Percentiles rank a stretch among this genome's conserved stretches.
These are phyloP conservation scores for Aspergillus pseudoviridinutans DNA, from an alignment of 2,329 filamentous ascomycete species.

Conservation along the genomic window DNA sequence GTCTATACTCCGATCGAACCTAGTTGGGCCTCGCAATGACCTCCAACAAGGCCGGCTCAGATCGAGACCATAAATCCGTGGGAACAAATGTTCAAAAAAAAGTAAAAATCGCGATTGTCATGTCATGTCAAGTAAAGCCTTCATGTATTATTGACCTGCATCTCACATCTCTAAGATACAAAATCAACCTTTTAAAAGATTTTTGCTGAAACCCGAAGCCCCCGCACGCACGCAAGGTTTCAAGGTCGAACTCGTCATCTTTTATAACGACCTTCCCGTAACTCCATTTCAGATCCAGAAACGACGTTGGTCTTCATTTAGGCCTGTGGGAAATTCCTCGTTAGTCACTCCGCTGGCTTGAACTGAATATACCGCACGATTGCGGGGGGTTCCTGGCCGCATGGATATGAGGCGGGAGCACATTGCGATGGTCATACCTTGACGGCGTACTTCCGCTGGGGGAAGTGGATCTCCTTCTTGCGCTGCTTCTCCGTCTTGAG, in stretches of 20 bases:
- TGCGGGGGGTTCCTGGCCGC: neutral
- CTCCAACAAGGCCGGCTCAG: too few relatives aligned
- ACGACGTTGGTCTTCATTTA: slow-evolving; percentile 23
- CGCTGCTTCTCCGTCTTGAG: slow-evolving; percentile 87
- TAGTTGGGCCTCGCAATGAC: too few relatives aligned
- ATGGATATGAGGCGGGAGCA: neutral
- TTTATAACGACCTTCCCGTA: slow-evolving; percentile 32
- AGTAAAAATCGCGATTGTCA: slow-evolving; percentile 1
- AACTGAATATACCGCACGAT: neutral
- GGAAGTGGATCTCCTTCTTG: slow-evolving; percentile 96
- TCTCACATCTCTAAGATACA: slow-evolving; percentile 38
- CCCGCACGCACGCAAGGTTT: slow-evolving; percentile 20
- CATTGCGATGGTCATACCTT: slow-evolving; percentile 63
- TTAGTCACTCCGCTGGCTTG: neutral
- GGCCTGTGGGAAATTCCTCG: slow-evolving; percentile 21
- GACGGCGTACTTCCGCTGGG: slow-evolving; percentile 97
- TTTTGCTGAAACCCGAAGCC: slow-evolving; percentile 30
- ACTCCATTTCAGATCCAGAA: slow-evolving; percentile 34
- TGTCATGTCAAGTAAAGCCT: slow-evolving; percentile 37
- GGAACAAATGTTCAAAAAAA: neutral
- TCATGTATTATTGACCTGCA: slow-evolving; percentile 35
- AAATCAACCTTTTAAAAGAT: slow-evolving; percentile 22
- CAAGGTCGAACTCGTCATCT: slow-evolving; percentile 28
- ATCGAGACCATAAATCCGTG: too few relatives aligned
- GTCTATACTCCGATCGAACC: too few relatives aligned